A percentile compares a stretch with the other conserved stretches of the same genome.
phyloP scores from a whole-genome alignment of 2,329 filamentous ascomycete genomes.

The Chaetomium sp. region DNA sequence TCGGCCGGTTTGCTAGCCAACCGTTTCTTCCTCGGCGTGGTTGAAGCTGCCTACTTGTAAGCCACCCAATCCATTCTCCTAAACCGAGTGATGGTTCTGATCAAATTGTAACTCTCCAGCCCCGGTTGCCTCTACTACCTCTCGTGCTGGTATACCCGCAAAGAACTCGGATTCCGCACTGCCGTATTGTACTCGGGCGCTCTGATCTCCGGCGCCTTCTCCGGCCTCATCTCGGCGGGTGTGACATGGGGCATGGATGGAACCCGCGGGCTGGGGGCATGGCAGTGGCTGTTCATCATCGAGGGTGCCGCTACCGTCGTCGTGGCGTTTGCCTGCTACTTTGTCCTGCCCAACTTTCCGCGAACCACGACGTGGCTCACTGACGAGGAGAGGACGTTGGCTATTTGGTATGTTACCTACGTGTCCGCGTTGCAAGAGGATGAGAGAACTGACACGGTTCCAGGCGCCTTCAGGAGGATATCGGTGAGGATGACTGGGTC shows the following conservation, averaged over 20 bases:
- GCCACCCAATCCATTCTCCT: neutral
- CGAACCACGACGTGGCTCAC: constrained; percentile 50
- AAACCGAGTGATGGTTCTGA: neutral
- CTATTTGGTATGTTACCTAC: constrained; percentile 46
- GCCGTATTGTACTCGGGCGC: constrained; percentile 61
- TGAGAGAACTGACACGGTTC: neutral
- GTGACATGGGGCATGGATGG: constrained; percentile 63
- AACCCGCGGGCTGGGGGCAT: constrained; percentile 56
- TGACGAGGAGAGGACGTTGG: constrained; percentile 59
- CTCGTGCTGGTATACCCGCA: constrained; percentile 65
- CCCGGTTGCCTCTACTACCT: constrained; percentile 57
- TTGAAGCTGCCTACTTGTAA: constrained; percentile 45
- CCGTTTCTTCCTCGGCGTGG: constrained; percentile 48
- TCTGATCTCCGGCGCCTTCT: constrained; percentile 67
- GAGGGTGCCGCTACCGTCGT: constrained; percentile 62
- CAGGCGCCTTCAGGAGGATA: constrained; percentile 62
- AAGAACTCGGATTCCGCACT: constrained; percentile 62
- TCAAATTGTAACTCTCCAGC: constrained; percentile 32
- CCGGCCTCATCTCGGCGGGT: constrained; percentile 60
- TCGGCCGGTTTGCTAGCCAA: constrained; percentile 44
- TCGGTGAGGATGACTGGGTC: constrained; percentile 65
- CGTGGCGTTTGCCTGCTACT: constrained; percentile 56
- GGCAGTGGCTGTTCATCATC: constrained; percentile 68
- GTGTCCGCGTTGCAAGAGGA: neutral
- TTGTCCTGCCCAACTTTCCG: constrained; percentile 56